Evolutionary conservation across 2,329 filamentous ascomycete species (phyloP).

Genomic region (Geosmithia morbida): DNA sequence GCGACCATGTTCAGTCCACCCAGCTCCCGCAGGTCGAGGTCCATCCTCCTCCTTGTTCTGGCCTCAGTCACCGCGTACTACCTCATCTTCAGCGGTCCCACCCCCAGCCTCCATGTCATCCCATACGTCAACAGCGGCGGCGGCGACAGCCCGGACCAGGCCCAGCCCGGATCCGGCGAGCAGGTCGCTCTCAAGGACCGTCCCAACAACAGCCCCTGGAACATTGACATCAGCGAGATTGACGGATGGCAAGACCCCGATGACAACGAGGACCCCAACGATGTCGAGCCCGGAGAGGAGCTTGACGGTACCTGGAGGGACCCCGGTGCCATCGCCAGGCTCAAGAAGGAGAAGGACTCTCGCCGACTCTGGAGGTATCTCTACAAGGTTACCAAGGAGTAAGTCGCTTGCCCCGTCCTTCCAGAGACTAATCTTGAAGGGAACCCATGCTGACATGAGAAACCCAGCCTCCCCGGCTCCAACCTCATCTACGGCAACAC

Average conservation of each 20-base stretch:
- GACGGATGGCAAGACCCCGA: constrained; percentile 19
- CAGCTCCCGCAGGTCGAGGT: constrained; percentile 21
- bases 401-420: constrained; percentile 11
- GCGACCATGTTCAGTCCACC: constrained; percentile 17
- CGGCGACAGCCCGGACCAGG: not conserved
- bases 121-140: constrained; percentile 9
- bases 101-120: constrained; percentile 18
- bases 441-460: constrained; percentile 3
- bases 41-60: constrained; percentile 23
- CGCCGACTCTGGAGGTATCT: constrained; percentile 23
- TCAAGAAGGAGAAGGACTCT: constrained; percentile 27
- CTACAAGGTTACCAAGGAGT: constrained; percentile 24
- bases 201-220: constrained; percentile 9
- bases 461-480: constrained; percentile 24
- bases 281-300: constrained; percentile 20
- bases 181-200: constrained; percentile 2
- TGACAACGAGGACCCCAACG: constrained; percentile 17
- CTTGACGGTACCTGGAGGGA: constrained; percentile 18
- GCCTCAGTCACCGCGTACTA: constrained; percentile 27
- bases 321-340: constrained; percentile 15
- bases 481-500: constrained; percentile 44
- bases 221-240: constrained; percentile 19
- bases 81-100: constrained; percentile 22
- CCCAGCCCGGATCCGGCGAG: not conserved
- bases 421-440: not conserved